These are phyloP conservation scores for Entomortierella parvispora DNA, from an alignment of 192 early-diverging fungal genomes.

Conservation along the genomic window DNA sequence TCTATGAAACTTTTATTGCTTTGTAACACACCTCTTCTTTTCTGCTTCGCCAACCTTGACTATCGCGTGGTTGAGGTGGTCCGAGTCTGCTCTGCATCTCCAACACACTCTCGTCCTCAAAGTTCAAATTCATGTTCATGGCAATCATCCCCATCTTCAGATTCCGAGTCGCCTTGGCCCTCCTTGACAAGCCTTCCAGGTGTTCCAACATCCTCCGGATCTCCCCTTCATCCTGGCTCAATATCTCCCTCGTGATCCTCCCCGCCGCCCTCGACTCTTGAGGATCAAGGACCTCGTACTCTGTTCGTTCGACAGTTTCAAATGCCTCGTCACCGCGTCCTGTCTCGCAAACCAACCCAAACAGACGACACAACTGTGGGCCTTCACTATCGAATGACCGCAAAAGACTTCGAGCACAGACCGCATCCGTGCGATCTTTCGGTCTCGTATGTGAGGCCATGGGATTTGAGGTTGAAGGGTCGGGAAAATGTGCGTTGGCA, in stretches of 20 bases:
- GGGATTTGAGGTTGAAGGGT: constrained; percentile 78
- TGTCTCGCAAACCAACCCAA: constrained; percentile 67
- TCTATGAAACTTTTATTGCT: too few species aligned
- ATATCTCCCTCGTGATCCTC: not conserved
- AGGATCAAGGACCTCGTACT: constrained; percentile 29
- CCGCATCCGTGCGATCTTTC: constrained; percentile 72
- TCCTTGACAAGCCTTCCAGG: not conserved
- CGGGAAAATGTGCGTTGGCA: constrained; percentile 65
- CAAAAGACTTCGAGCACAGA: constrained; percentile 80
- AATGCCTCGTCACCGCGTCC: constrained; percentile 43
- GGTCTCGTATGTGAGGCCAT: constrained; percentile 71
- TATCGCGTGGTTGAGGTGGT: too few species aligned
- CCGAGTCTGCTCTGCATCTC: too few species aligned
- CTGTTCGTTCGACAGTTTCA: constrained; percentile 26
- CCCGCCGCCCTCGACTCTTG: constrained; percentile 14
- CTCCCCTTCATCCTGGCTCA: constrained; percentile 13
- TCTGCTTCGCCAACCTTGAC: too few species aligned
- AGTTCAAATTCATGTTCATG: too few species aligned
- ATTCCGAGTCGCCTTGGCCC: too few species aligned
- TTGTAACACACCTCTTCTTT: too few species aligned
- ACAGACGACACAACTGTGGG: constrained; percentile 72
- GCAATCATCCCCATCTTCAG: too few species aligned
- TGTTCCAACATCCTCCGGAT: constrained; percentile 12
- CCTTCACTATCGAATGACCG: constrained; percentile 77
- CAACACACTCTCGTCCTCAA: too few species aligned